These are phyloP conservation scores for Apiotrichum veenhuisii DNA, from an alignment of 1,284 basidiomycete species.

Conservation along the genomic window DNA sequence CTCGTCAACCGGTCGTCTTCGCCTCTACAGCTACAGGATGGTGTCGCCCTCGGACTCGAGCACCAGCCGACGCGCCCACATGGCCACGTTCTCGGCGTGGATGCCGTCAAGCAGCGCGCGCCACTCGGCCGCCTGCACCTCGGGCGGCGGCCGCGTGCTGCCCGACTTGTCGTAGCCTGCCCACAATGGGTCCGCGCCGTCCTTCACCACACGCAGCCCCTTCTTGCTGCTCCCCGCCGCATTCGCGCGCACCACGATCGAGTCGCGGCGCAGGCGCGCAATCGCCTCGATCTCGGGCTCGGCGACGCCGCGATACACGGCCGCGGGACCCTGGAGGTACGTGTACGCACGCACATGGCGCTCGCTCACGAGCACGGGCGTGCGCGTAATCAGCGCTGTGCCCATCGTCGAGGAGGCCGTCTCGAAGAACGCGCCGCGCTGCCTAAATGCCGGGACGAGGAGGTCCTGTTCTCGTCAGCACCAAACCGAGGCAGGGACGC, in stretches of 20 bases:
- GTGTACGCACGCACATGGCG: slow-evolving; percentile 6
- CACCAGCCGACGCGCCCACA: not conserved
- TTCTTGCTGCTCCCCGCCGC: no score
- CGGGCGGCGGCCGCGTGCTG: not conserved
- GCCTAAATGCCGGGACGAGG: slow-evolving; percentile 5
- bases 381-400: slow-evolving; percentile 6
- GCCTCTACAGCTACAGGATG: no score
- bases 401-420: slow-evolving; percentile 10
- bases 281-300: slow-evolving; percentile 4
- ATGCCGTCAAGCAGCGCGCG: not conserved
- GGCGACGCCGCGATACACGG: not conserved
- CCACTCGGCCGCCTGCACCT: not conserved
- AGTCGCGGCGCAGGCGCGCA: not conserved
- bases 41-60: no score
- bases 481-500: not conserved
- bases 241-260: not conserved
- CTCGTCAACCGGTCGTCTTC: no score
- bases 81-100: not conserved
- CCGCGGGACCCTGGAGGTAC: slow-evolving; percentile 5
- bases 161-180: no score
- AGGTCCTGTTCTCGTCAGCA: slow-evolving; percentile 1
- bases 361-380: slow-evolving; percentile 8
- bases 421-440: not conserved
- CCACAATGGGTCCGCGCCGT: no score
- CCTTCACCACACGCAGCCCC: no score